A percentile compares a stretch with the other conserved stretches of the same genome.
phyloP scores from a whole-genome alignment of 495 filamentous ascomycete genomes.

The Bryoglossum gracile region DNA sequence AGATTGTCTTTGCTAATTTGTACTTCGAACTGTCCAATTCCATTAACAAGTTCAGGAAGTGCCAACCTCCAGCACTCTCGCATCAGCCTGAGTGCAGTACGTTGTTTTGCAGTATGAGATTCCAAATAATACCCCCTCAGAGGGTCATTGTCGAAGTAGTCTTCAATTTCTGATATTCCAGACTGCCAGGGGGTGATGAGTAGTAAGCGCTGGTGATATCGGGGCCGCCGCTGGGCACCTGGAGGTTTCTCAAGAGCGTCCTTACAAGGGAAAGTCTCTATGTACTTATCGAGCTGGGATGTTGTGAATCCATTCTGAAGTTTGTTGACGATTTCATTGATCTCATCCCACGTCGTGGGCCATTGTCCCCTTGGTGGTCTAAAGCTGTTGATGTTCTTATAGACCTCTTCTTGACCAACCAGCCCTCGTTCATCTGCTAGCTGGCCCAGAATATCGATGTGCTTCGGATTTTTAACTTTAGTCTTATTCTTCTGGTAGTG shows the following conservation, averaged over 20 bases:
- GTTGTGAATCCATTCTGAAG: conserved; percentile 37
- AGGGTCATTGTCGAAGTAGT: conserved; percentile 15
- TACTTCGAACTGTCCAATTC: conserved; percentile 23
- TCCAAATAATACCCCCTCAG: conserved; percentile 20
- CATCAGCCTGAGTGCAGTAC: conserved; percentile 15
- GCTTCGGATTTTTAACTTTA: conserved; percentile 5
- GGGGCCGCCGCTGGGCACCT: conserved; percentile 21
- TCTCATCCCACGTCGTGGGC: conserved; percentile 29
- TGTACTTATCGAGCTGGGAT: conserved; percentile 35
- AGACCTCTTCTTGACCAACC: conserved; percentile 25
- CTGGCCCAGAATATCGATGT: conserved; percentile 27
- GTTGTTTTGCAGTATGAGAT: conserved; percentile 23
- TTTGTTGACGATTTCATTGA: conserved; percentile 30
- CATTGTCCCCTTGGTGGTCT: conserved; percentile 25
- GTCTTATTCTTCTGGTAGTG: not conserved
- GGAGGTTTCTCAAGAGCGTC: conserved; percentile 12
- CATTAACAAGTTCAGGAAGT: conserved; percentile 14
- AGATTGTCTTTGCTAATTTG: conserved; percentile 13
- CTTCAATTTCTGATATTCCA: conserved; percentile 29
- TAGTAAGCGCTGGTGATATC: too few relatives aligned
- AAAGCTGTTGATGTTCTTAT: conserved; percentile 37
- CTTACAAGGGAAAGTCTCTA: conserved; percentile 7
- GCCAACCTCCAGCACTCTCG: conserved; percentile 23
- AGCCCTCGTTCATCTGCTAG: conserved; percentile 26
- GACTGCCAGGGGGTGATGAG: conserved; percentile 32